Base-by-base conservation (phyloP, 306 rosid species). In the Rubus parviflorus region DNA sequence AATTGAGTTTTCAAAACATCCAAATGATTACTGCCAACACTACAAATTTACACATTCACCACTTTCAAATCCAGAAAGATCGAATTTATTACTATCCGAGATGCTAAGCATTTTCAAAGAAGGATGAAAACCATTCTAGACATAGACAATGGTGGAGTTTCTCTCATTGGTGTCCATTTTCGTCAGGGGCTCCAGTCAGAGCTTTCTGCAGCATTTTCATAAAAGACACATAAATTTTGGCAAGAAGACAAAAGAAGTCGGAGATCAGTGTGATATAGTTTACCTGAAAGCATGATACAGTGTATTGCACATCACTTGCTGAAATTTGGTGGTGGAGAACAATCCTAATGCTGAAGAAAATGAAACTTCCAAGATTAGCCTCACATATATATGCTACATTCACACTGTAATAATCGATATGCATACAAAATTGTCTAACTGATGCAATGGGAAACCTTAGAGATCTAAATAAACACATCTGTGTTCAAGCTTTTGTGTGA, bases 281-380 rank as follows among this genome's bases (percentile, higher is more conserved):
- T 75, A 91, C 97, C 97, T 94, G 95, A 88, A 92, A 90, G 85
- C 93, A 92, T 52, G 97, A 81, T 80, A 94, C 38, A 66, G 95
- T 79, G 79, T 90, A 88, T 7, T 89, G 90, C 83, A 88, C 90
- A 68, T 94, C 98, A 9, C 81, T 82, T 77, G 73, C 75, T 0
- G 95, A 94, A 77, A 94, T 89, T 87, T 92, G 97, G 82, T 92
- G 91, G 90, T 92, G 98, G 60, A 88, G 73, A 72, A 94, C 98
- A 60, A 90, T 70, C 84, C 98, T 88, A n/a, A 94, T 41, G 74
- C 98, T 92, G 94, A 43, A 87, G 10, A 78, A 66, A 60, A 49
- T 46, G 76, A 25, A 70, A 38, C 52, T 13, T 5, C 3, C n/a
- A 38, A 17, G 10, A 69, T 68, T 53, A 70, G 20, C 5, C 15